Evolutionary conservation across 208 protist species (phyloP), one percentile per base, ranked within the genome.

Genomic region (Strigomonas galati): DNA sequence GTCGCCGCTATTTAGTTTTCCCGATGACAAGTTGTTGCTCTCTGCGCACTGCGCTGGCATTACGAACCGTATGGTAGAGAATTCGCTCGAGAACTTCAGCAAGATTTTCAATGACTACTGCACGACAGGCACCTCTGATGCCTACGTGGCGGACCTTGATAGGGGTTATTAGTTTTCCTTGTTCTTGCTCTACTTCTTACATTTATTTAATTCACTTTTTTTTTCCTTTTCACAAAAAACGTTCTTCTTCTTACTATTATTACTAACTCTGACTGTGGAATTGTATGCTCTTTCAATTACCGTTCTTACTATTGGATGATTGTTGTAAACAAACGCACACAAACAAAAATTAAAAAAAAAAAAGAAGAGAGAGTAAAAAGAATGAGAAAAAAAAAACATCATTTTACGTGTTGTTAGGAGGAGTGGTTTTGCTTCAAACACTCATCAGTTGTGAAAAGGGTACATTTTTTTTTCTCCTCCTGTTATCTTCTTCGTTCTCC

Each of bases 11-110:
- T 96, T 87, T 85, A 67, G 65, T 4, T 12, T 93, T 4, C 69
- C 70, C 14, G 76, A 87, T 40, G 81, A 87, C 58, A 91, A 91
- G 72, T 21, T 92, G 28, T 78, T 95, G 1, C 61, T 95, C 3
- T 76, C 79, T 1, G 15, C 86, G 0, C 85, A 93, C 54, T 87
- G 76, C 55, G 88, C 83, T 0, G 83, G 89, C 62, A 74, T 53
- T 44, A 89, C 70, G 10, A 79, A 68, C 7, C 37, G 69, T 6
- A 28, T 85, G 21, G 23, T 75, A 2, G 19, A 40, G 0, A 43
- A 23, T 37, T 74, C 84, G 0, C 35, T 61, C 1, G 44, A 61
- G 2, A 71, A 75, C 43, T 87, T 87, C 55, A 53, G 54, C 23
- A 51, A 46, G 17, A 71, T 88, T 43, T 65, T 68, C 31, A n/a